Conservation (phyloP, 2,329 filamentous ascomycete species). For the Cercospora janseana region DNA sequence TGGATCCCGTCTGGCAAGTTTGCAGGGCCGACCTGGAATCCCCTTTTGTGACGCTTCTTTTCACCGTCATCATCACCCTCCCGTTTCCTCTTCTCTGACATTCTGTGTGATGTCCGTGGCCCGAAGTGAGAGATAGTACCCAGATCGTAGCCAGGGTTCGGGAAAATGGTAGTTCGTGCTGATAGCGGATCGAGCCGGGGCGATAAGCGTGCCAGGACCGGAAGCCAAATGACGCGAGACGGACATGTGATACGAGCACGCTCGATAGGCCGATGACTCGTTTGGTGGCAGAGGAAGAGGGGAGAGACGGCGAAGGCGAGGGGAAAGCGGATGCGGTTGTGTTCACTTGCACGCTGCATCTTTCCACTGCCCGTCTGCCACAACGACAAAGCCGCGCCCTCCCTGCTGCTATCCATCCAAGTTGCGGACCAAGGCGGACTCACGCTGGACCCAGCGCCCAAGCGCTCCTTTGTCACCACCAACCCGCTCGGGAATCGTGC, state of each 20-base stretch:
- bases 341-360: not conserved
- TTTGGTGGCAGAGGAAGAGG: conserved; percentile 5
- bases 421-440: not conserved
- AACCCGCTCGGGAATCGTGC: conserved; percentile 15
- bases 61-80: conserved; percentile 20
- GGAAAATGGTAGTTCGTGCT: not conserved
- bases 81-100: conserved; percentile 28
- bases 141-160: conserved; percentile 1
- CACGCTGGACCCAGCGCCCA: not conserved
- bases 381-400: not conserved
- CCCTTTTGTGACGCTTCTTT: conserved; percentile 58
- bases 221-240: conserved; percentile 9
- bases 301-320: conserved; percentile 1
- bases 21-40: conserved; percentile 82
- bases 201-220: conserved; percentile 5
- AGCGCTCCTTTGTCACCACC: conserved; percentile 22
- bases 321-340: not conserved
- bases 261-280: conserved; percentile 9
- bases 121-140: not conserved
- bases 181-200: conserved; percentile 4
- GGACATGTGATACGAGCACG: conserved; percentile 9
- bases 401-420: not conserved
- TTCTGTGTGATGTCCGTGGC: not conserved
- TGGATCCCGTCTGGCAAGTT: conserved; percentile 89
- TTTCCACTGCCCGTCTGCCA: not conserved